Base-by-base conservation (phyloP, 179 eudicot species). In the Beta corolliflora region DNA sequence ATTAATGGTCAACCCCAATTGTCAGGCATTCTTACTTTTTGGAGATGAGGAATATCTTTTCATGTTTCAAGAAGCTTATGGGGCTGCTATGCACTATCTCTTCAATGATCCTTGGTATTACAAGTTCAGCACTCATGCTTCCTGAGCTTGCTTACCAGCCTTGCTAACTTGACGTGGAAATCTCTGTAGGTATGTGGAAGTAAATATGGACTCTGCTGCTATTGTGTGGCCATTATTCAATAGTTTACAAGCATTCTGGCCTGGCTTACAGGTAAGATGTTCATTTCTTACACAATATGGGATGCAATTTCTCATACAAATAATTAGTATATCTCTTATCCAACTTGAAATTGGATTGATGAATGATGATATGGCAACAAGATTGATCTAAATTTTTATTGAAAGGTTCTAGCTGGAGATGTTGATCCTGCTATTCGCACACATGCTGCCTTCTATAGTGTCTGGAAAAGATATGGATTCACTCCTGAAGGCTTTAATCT, bases 191-290 rank as follows among this genome's bases (percentile, higher is more conserved):
- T 96, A 94, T 83, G 97, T 96, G 73, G 99, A 96, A 87, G 98
- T 96, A 73, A 96, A 96, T 87, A 96, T 96, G 99, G 97, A 96
- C 85, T 94, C 99, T 79, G 99, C 97, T 56, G 93, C 97, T 80
- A 90, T 96, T 77, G 99, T 96, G 36, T 96, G 99, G 99, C 99
- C 99, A 44, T 87, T 96, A 84, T 96, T 96, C 80, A 96, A 96
- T 81, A 96, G 99, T 83, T 87, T 96, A 78, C 99, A 96, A 84
- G 99, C 99, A 79, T 96, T 96, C 88, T 96, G 99, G 99, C 99
- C 99, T 63, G 99, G 99, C 73, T 91, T 96, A 85, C 99, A 96
- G 98, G 99, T 95, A 81, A 72, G 56, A 50, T 78, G 23, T 63
- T 75, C 66, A 8, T 12, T 65, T 86, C 45, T 77, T 18, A 73